A percentile compares a stretch with the other conserved stretches of the same genome.
These are phyloP conservation scores for Rhododendron henanense DNA, from an alignment of 148 eudicot genomes.

Conservation along the genomic window DNA sequence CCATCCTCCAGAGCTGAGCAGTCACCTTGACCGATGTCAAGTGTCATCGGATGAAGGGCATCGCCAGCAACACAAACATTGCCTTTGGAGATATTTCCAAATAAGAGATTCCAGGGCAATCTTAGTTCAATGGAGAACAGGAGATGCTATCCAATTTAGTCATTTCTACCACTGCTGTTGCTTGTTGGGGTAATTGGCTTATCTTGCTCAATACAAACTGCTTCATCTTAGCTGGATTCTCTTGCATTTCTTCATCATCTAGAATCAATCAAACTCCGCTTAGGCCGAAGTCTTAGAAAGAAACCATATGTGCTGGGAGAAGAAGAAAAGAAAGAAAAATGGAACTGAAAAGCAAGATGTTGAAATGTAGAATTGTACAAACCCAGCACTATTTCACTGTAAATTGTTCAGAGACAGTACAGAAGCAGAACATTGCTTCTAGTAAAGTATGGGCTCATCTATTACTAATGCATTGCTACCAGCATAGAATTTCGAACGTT, in stretches of 20 bases:
- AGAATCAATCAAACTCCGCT: not conserved
- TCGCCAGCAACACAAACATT: no score
- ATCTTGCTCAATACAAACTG: slow-evolving; percentile 8
- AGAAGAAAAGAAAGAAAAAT: not conserved
- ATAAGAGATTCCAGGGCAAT: no score
- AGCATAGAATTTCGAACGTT: not conserved
- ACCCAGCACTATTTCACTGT: not conserved
- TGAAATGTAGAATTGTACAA: not conserved
- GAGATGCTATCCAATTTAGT: slow-evolving; percentile 22
- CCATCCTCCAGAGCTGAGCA: slow-evolving; percentile 48
- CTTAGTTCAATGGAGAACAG: no score
- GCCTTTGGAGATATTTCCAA: no score
- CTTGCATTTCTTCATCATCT: no score
- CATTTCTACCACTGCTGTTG: slow-evolving; percentile 14
- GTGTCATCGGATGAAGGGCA: slow-evolving; percentile 32
- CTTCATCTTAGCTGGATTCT: no score
- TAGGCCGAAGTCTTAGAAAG: not conserved
- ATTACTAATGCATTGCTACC: not conserved
- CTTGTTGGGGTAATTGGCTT: slow-evolving; percentile 16
- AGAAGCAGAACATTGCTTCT: not conserved
- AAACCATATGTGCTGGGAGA: not conserved
- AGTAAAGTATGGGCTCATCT: not conserved
- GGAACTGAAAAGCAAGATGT: not conserved
- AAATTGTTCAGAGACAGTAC: not conserved
- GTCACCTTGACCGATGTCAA: slow-evolving; percentile 55